Conservation (phyloP, 108 stramenopile genomes). For the Fragilaria crotonensis region DNA sequence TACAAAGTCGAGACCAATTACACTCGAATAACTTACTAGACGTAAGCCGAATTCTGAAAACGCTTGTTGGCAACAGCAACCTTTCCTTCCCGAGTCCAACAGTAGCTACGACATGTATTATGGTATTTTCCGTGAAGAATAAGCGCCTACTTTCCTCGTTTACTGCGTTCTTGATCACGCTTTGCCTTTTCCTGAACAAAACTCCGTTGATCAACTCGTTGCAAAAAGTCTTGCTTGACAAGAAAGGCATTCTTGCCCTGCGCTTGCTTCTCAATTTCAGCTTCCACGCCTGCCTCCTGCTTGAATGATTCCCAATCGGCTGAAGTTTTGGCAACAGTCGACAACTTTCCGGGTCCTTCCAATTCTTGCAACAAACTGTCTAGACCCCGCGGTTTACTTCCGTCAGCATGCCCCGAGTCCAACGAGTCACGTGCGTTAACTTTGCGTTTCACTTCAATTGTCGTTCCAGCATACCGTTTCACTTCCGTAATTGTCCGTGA, state of each 20-base stretch:
- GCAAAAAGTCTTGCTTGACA: conserved; percentile 84
- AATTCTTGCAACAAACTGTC: conserved; percentile 63
- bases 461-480: conserved; percentile 44
- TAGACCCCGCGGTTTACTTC: conserved; percentile 19
- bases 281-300: conserved; percentile 56
- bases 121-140: too few species aligned
- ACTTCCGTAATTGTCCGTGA: conserved; percentile 21
- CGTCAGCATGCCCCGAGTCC: too few species aligned
- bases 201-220: conserved; percentile 65
- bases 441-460: conserved; percentile 38
- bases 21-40: too few species aligned
- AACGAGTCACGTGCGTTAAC: too few species aligned
- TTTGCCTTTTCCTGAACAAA: conserved; percentile 78
- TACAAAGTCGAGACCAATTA: too few species aligned
- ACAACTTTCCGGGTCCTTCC: conserved; percentile 55
- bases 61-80: too few species aligned
- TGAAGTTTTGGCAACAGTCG: conserved; percentile 78
- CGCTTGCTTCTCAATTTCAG: conserved; percentile 69
- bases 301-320: conserved; percentile 91
- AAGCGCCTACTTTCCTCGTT: conserved; percentile 21
- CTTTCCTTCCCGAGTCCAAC: too few species aligned
- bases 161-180: conserved; percentile 62
- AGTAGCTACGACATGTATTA: too few species aligned
- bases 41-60: too few species aligned
- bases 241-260: conserved; percentile 77